These are phyloP conservation scores for Blastobotrys petasosporus DNA, from an alignment of 1,139 yeast genomes.

Conservation along the genomic window DNA sequence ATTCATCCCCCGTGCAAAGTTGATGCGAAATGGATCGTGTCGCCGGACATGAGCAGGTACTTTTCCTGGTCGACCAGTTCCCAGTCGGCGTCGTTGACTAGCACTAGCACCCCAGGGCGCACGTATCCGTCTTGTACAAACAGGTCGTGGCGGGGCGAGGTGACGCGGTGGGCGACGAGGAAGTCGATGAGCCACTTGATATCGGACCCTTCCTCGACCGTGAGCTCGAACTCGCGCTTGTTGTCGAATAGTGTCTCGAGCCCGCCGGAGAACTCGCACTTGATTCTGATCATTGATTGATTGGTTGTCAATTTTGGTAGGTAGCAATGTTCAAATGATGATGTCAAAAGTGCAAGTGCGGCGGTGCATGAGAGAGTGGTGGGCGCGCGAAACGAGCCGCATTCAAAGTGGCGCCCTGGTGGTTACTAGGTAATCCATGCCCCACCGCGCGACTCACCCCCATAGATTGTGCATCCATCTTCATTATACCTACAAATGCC, in stretches of 20 bases:
- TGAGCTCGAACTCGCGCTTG: conserved; percentile 44
- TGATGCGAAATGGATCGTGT: conserved; percentile 79
- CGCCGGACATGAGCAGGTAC: conserved; percentile 68
- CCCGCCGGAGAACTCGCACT: conserved; percentile 48
- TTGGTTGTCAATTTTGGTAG: too few species aligned
- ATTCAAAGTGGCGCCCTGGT: too few species aligned
- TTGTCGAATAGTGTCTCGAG: conserved; percentile 58
- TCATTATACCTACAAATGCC: too few species aligned
- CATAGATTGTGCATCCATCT: too few species aligned
- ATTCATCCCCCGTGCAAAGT: conserved; percentile 88
- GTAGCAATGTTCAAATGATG: too few species aligned
- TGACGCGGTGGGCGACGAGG: conserved; percentile 46
- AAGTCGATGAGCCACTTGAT: conserved; percentile 52
- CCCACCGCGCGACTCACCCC: too few species aligned
- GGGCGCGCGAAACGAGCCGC: too few species aligned
- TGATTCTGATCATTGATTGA: too few species aligned
- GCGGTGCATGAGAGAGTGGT: too few species aligned
- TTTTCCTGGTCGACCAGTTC: conserved; percentile 87
- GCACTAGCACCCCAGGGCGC: conserved; percentile 87
- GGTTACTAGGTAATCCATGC: too few species aligned
- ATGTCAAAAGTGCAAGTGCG: too few species aligned
- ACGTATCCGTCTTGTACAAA: conserved; percentile 70
- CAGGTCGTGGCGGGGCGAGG: conserved; percentile 58
- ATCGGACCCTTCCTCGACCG: conserved; percentile 44
- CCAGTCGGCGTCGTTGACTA: conserved; percentile 96